These are phyloP conservation scores for Prunus kanzakura DNA, from an alignment of 306 rosid species.

Conservation along the genomic window DNA sequence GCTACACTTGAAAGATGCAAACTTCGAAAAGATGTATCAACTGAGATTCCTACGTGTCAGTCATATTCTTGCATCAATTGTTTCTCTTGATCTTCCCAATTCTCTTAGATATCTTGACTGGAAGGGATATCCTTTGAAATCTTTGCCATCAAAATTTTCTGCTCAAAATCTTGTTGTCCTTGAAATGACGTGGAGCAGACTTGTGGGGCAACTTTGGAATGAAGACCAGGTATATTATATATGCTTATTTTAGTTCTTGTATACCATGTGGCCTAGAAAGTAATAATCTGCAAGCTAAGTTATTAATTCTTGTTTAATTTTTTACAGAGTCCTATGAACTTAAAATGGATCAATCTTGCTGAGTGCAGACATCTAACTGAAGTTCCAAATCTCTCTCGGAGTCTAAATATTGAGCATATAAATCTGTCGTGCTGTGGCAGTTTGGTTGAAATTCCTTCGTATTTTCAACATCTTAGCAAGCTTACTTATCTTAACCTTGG, in stretches of 20 bases:
- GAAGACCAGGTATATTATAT: too few relatives aligned
- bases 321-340: neutral
- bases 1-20: too few relatives aligned
- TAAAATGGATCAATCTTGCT: neutral
- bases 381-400: neutral
- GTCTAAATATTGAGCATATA: neutral
- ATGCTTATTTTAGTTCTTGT: neutral
- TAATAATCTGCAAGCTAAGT: neutral
- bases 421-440: neutral
- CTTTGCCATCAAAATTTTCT: too few relatives aligned
- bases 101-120: too few relatives aligned
- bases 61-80: too few relatives aligned
- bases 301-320: neutral
- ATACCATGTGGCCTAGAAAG: neutral
- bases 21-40: too few relatives aligned
- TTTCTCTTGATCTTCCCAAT: too few relatives aligned
- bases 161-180: too few relatives aligned
- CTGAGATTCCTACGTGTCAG: too few relatives aligned
- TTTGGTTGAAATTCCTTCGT: neutral
- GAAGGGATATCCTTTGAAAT: too few relatives aligned
- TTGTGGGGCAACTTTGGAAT: too few relatives aligned
- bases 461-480: neutral
- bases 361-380: accelerated
- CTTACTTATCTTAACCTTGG: neutral
- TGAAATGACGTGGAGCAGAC: accelerated